A percentile compares a stretch with the other conserved stretches of the same genome.
These are phyloP conservation scores for Fusarium sp. DNA, from an alignment of 2,329 filamentous ascomycete genomes.

Conservation along the genomic window DNA sequence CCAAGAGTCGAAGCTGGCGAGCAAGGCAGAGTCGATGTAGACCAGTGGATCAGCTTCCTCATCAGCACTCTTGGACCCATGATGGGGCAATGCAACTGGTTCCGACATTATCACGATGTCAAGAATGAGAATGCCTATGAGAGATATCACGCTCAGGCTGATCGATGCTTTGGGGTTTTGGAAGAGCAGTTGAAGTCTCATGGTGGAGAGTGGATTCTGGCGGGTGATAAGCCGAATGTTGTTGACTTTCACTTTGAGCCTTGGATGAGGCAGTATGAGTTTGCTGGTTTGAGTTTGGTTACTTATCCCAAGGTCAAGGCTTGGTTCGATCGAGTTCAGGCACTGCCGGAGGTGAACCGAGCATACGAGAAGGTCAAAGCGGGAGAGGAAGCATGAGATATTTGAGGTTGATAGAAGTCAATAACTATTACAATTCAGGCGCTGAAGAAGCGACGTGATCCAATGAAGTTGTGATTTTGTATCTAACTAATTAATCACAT, in stretches of 20 bases:
- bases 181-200: constrained; percentile 25
- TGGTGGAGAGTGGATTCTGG: constrained; percentile 14
- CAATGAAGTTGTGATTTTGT: too few relatives aligned
- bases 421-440: too few relatives aligned
- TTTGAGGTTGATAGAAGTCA: too few relatives aligned
- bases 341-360: not conserved
- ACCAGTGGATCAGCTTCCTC: constrained; percentile 29
- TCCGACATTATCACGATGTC: constrained; percentile 17
- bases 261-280: constrained; percentile 17
- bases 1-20: constrained; percentile 8
- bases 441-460: too few relatives aligned
- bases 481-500: constrained; percentile 58
- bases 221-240: constrained; percentile 11
- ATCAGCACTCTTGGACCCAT: constrained; percentile 17
- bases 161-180: constrained; percentile 19
- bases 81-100: constrained; percentile 30
- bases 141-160: constrained; percentile 8
- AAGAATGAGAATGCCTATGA: constrained; percentile 26
- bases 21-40: constrained; percentile 19
- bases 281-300: constrained; percentile 10
- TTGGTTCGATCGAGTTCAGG: constrained; percentile 19
- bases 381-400: constrained; percentile 4
- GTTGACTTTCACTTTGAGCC: constrained; percentile 33
- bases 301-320: constrained; percentile 14
- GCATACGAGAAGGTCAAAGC: constrained; percentile 30